These are phyloP conservation scores for Lentinula sp. DNA, from an alignment of 768 basidiomycete genomes.

Conservation along the genomic window DNA sequence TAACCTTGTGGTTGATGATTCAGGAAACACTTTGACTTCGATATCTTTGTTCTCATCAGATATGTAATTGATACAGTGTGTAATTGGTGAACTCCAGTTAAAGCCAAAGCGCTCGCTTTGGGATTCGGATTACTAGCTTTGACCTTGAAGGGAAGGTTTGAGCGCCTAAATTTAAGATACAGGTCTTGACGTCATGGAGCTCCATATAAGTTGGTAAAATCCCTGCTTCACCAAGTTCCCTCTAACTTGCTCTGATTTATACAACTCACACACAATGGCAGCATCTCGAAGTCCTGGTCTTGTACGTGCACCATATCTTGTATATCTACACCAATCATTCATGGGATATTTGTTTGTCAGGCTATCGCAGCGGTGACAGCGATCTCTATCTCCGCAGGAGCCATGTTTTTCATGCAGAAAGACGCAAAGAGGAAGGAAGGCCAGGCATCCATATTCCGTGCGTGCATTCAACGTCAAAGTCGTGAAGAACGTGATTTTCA, in stretches of 20 bases:
- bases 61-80: not conserved
- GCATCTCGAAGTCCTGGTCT: constrained; percentile 4
- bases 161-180: not conserved
- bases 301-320: not conserved
- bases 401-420: constrained; percentile 4
- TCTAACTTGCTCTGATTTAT: no score
- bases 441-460: not conserved
- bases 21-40: constrained; percentile 36
- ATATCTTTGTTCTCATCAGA: constrained; percentile 8
- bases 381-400: constrained; percentile 1
- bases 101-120: not conserved
- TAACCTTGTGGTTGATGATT: constrained; percentile 41
- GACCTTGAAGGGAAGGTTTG: not conserved
- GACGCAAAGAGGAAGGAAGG: constrained; percentile 3
- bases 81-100: no score
- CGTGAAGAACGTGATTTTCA: not conserved
- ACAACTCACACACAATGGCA: not conserved
- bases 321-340: no score
- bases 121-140: not conserved
- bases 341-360: not conserved
- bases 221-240: not conserved
- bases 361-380: not conserved
- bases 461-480: not conserved
- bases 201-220: not conserved
- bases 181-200: not conserved